Evolutionary conservation across 805 yeast species (phyloP).

Genomic region (Wickerhamomyces subpelliculosus): DNA sequence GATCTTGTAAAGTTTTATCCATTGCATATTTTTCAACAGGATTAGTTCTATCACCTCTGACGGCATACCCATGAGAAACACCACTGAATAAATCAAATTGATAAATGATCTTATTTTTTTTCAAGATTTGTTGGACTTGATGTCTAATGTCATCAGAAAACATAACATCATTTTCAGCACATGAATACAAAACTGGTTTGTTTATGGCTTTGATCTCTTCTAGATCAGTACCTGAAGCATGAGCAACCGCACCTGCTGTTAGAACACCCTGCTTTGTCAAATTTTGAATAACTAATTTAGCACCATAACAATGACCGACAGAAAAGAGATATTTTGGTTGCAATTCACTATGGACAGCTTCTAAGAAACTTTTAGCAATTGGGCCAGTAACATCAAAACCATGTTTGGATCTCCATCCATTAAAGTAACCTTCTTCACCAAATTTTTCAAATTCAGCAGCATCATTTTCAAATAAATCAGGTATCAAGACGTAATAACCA

Average conservation of each 20-base stretch:
- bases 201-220: slow-evolving; percentile 54
- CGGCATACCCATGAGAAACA: slow-evolving; percentile 67
- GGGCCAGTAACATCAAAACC: slow-evolving; percentile 33
- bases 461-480: slow-evolving; percentile 55
- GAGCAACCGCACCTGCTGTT: slow-evolving; percentile 65
- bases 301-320: slow-evolving; percentile 79
- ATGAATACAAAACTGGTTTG: slow-evolving; percentile 57
- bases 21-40: slow-evolving; percentile 52
- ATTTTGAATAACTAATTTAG: slow-evolving; percentile 50
- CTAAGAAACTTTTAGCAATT: slow-evolving; percentile 38
- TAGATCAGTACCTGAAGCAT: slow-evolving; percentile 62
- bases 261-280: slow-evolving; percentile 27
- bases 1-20: slow-evolving; percentile 45
- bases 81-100: slow-evolving; percentile 53
- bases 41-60: slow-evolving; percentile 58
- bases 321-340: slow-evolving; percentile 43
- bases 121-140: slow-evolving; percentile 49
- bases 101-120: slow-evolving; percentile 42
- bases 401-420: slow-evolving; percentile 48
- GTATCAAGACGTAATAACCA: slow-evolving; percentile 58
- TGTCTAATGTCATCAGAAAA: slow-evolving; percentile 57
- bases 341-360: slow-evolving; percentile 32
- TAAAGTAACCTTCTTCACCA: slow-evolving; percentile 4
- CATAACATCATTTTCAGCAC: slow-evolving; percentile 58
- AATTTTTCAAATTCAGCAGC: slow-evolving; percentile 15